These are phyloP conservation scores for Trapa bicornis DNA, from an alignment of 345 rosid species.

Conservation along the genomic window DNA sequence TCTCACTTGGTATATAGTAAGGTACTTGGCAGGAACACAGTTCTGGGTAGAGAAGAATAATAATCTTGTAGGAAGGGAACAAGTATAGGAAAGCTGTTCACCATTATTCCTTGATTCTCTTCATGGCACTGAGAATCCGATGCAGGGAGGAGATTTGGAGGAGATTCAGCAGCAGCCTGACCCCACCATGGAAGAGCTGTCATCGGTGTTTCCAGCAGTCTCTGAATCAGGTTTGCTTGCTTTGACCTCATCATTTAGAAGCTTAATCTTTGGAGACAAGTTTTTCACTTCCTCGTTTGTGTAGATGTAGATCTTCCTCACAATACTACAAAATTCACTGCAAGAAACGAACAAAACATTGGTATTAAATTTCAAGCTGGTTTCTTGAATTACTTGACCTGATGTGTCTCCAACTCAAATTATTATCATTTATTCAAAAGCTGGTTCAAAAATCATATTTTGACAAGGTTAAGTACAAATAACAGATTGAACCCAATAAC, in stretches of 20 bases:
- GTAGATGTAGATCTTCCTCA: conserved; percentile 77
- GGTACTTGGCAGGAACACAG: background rate
- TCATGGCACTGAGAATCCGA: background rate
- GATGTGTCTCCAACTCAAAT: no score
- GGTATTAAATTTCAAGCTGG: no score
- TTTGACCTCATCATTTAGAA: conserved; percentile 29
- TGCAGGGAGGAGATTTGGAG: conserved; percentile 1
- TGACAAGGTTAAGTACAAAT: background rate
- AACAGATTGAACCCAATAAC: background rate
- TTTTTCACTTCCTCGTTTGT: conserved; percentile 82
- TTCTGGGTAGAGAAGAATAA: background rate
- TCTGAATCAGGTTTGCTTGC: conserved; percentile 29
- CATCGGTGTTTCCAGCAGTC: conserved; percentile 42
- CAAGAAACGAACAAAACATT: conserved; percentile 6
- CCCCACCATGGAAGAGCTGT: conserved; percentile 48
- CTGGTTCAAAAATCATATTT: background rate
- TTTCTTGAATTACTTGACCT: no score
- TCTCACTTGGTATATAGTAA: background rate
- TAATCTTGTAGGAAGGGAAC: background rate
- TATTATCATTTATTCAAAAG: no score
- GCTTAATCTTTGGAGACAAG: conserved; percentile 69
- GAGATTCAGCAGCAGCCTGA: conserved; percentile 54
- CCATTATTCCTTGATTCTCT: background rate
- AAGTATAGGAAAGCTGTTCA: background rate
- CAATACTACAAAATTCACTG: conserved; percentile 98